Evolutionary conservation across 164 flowering plant genomes (phyloP), one percentile per base, ranked within the genome.

Genomic region (Magnolia changhungtana): DNA sequence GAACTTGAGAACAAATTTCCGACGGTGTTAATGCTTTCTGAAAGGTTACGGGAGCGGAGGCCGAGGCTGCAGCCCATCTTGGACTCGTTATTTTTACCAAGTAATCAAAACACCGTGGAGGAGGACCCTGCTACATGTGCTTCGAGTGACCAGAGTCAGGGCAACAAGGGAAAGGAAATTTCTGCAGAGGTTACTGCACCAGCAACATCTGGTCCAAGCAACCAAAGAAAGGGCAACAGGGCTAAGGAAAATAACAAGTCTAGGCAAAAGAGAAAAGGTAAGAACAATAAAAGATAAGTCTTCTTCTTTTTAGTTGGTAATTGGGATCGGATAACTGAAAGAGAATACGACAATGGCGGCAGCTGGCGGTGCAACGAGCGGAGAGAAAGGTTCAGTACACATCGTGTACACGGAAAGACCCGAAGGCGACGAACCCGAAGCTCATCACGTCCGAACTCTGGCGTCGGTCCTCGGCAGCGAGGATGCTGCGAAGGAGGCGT

Each of bases 371-470:
- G 59, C 77, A 1, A 24, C 80, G 2, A 66, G 13, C 13, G 52
- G 27, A 24, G 67, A 23, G 11, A 64, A 20, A 0, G n/a, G 29
- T n/a, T 45, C 87, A 20, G 95, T 92, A 18, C 92, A 93, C 76
- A 93, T 93, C 67, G 81, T 91, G 13, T 91, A 91, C 84, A 91
- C 92, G 2, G 91, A 90, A 79, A 80, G 70, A 69, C 92, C 91
- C 7, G 78, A 79, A 58, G 86, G 78, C 55, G 86, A 81, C 55
- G 89, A 89, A 50, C 86, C 90, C 11, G 94, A 91, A 73, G 77
- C 86, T 52, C 83, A 29, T 76, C 90, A 91, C 75, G 65, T 91
- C 82, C 86, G 82, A 7, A 88, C 90, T 80, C 94, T 93, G 37
- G 49, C 90, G 73, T 76, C 92, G 77, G 92, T 89, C 64, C 87